Evolutionary conservation across 106 monocot species (phyloP).

Genomic region (Hemerocallis citrina): DNA sequence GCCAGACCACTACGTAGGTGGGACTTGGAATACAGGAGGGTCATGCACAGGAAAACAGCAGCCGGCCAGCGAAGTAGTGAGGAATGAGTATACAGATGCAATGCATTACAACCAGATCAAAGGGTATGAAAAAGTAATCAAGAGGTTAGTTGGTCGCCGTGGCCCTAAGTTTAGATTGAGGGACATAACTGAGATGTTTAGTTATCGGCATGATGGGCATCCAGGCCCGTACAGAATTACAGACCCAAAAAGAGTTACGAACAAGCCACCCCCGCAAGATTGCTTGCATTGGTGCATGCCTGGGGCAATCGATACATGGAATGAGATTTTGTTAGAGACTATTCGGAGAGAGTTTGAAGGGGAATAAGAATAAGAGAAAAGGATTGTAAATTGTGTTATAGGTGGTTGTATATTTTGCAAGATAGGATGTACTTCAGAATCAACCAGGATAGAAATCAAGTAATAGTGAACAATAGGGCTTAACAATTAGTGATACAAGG

Average conservation of each 20-base stretch:
- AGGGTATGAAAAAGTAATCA: constrained; percentile 30
- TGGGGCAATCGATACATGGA: constrained; percentile 89
- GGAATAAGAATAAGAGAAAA: too few species aligned
- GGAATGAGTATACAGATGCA: constrained; percentile 48
- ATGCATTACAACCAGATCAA: constrained; percentile 58
- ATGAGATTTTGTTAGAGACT: constrained; percentile 75
- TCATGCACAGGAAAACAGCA: constrained; percentile 65
- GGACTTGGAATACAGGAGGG: constrained; percentile 80
- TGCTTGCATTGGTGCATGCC: constrained; percentile 99
- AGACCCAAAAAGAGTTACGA: constrained; percentile 51
- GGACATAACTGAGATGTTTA: constrained; percentile 67
- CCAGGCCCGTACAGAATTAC: constrained; percentile 70
- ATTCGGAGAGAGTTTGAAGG: constrained; percentile 50
- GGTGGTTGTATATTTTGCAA: too few species aligned
- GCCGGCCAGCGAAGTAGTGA: constrained; percentile 43
- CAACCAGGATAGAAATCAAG: too few species aligned
- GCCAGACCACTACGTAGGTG: constrained; percentile 65
- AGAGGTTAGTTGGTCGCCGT: constrained; percentile 10
- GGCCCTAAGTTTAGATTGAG: constrained; percentile 30
- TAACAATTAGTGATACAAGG: too few species aligned
- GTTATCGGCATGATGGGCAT: constrained; percentile 60
- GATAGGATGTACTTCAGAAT: too few species aligned
- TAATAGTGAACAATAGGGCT: too few species aligned
- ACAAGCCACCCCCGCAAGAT: constrained; percentile 66
- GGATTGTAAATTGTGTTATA: too few species aligned